Conservation (phyloP, 2,329 filamentous ascomycete species). For the Fusarium virguliforme region DNA sequence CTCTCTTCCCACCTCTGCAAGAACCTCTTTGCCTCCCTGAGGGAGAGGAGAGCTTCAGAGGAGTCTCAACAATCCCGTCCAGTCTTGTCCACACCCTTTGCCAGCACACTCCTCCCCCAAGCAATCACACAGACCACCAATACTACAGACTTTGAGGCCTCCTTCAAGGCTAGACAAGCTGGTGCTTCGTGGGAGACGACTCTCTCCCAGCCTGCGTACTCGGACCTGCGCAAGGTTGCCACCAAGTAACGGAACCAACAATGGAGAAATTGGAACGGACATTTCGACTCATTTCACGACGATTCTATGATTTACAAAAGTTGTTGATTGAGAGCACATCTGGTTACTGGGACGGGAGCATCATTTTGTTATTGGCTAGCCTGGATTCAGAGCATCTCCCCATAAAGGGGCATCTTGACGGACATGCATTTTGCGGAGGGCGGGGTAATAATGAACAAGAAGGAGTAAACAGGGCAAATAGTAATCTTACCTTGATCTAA, state of each 20-base stretch:
- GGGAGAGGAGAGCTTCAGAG: conserved; percentile 6
- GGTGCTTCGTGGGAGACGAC: not conserved
- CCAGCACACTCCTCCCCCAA: not conserved
- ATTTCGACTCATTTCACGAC: not conserved
- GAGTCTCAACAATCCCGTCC: conserved; percentile 6
- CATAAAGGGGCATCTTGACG: not conserved
- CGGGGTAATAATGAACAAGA: not conserved
- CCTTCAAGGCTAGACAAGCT: conserved; percentile 1
- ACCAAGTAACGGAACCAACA: not conserved
- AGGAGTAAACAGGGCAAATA: not conserved
- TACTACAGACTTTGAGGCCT: not conserved
- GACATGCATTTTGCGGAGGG: not conserved
- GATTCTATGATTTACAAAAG: not conserved
- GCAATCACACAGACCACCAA: not conserved
- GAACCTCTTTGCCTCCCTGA: conserved; percentile 17
- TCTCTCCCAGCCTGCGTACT: not conserved
- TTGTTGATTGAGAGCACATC: not conserved
- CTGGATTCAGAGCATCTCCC: not conserved
- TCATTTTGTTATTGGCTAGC: not conserved
- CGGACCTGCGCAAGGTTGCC: conserved; percentile 3
- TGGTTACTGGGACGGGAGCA: not conserved
- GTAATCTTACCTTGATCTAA: not conserved
- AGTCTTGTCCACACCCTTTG: not conserved
- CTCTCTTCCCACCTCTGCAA: conserved; percentile 24
- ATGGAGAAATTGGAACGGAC: not conserved